phyloP scores from a whole-genome alignment of 176 grass and related monocot genomes.

The Hsuehochloa calcarea region DNA sequence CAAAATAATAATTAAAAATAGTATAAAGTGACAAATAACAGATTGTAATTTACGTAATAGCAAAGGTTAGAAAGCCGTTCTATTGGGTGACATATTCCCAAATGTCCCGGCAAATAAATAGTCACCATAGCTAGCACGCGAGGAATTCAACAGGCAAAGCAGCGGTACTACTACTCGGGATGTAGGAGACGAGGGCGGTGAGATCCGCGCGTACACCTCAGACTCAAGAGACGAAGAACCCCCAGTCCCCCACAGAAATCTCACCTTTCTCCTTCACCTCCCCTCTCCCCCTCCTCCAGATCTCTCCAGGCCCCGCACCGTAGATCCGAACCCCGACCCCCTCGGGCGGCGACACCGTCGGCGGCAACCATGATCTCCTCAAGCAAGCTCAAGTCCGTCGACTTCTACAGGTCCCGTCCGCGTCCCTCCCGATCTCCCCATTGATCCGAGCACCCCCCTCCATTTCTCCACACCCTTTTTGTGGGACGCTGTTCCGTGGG shows the following conservation, averaged over 20 bases:
- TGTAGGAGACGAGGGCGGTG: constrained; percentile 13
- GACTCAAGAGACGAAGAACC: neutral
- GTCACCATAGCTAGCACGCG: neutral
- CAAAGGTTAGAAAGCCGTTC: too few species aligned
- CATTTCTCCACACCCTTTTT: neutral
- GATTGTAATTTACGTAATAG: too few species aligned
- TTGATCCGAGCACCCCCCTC: neutral
- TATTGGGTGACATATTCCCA: too few species aligned
- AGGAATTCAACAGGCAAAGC: neutral
- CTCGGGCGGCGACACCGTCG: neutral
- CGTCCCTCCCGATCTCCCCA: neutral
- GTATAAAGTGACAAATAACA: too few species aligned
- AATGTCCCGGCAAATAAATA: too few species aligned
- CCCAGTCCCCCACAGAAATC: constrained; percentile 2
- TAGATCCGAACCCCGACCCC: constrained; percentile 14
- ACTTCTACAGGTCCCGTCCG: constrained; percentile 80
- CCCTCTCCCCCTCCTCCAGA: neutral
- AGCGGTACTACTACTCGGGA: neutral
- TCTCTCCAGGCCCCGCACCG: neutral
- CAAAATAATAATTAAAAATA: too few species aligned
- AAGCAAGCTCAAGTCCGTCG: constrained; percentile 96
- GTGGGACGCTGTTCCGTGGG: neutral
- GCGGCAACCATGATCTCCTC: constrained; percentile 72
- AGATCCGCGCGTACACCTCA: constrained; percentile 12
- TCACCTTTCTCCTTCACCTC: neutral